Percentiles rank a stretch among this genome's conserved stretches.
These are phyloP conservation scores for Fusarium succisae DNA, from an alignment of 2,329 filamentous ascomycete species.

Conservation along the genomic window DNA sequence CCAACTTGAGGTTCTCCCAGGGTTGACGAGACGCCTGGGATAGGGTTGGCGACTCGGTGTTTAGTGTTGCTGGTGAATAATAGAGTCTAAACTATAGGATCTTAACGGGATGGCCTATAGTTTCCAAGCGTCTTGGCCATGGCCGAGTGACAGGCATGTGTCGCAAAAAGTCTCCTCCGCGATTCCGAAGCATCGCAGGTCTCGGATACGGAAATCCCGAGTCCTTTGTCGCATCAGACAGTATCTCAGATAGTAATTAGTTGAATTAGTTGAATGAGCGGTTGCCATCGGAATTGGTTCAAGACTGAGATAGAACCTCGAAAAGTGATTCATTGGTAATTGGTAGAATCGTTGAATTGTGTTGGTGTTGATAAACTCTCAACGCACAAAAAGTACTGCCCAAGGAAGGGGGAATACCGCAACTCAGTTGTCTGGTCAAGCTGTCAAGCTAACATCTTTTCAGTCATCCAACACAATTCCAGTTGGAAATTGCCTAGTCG, in stretches of 20 bases:
- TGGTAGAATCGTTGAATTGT: neutral
- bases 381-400: neutral
- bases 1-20: neutral
- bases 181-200: constrained; percentile 20
- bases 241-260: neutral
- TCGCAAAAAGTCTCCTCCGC: constrained; percentile 9
- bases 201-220: constrained; percentile 41
- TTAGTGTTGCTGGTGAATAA: neutral
- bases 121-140: constrained; percentile 1
- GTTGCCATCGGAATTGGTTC: neutral
- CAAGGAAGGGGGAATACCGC: neutral
- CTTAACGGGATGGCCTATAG: constrained; percentile 1
- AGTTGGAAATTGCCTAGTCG: neutral
- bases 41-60: neutral
- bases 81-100: neutral
- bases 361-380: neutral
- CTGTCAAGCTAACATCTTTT: neutral
- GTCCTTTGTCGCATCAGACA: neutral
- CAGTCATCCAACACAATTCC: neutral
- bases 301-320: neutral
- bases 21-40: neutral
- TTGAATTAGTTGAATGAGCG: neutral
- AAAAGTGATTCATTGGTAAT: too few relatives aligned
- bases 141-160: constrained; percentile 15
- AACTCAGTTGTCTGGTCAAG: neutral